phyloP scores from a whole-genome alignment of 83 land plant species.

The Diphasiastrum complanatum region DNA sequence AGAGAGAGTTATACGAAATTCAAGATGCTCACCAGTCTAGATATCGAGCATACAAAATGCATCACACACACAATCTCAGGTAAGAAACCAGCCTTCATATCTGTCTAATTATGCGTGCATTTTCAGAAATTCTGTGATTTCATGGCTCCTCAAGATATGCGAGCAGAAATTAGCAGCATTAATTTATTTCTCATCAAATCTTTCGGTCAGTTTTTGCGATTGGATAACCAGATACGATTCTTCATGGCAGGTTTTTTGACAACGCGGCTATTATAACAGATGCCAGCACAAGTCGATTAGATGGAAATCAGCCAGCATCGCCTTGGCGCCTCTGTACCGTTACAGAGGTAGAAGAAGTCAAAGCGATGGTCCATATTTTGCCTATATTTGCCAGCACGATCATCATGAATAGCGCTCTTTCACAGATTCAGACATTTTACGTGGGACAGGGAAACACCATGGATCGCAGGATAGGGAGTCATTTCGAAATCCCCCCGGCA shows the following conservation, averaged over 20 bases:
- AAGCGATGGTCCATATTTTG: neutral
- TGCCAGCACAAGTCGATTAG: neutral
- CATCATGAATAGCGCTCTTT: neutral
- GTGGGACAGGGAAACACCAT: neutral
- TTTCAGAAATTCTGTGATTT: too few species aligned
- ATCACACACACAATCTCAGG: too few species aligned
- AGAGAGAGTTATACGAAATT: neutral
- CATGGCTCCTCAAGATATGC: too few species aligned
- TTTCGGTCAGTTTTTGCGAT: too few species aligned
- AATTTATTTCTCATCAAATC: too few species aligned
- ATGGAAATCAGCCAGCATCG: neutral
- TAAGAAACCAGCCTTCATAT: too few species aligned
- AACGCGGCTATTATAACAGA: neutral
- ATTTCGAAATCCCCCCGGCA: conserved; percentile 10
- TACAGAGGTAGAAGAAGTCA: conserved; percentile 11
- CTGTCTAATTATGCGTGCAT: too few species aligned
- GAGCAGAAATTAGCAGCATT: neutral
- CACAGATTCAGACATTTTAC: conserved; percentile 9
- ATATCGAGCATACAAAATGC: too few species aligned
- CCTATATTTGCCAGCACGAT: conserved; percentile 8
- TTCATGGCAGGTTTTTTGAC: conserved; percentile 5
- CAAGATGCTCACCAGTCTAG: too few species aligned
- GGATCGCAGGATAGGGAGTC: neutral
- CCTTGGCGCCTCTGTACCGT: conserved; percentile 10
- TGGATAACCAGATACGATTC: neutral